Percentiles rank a stretch among this genome's conserved stretches.
Evolutionary conservation across 352 stramenopile genomes (phyloP).

Genomic region (Globisporangium cylindrosporum): DNA sequence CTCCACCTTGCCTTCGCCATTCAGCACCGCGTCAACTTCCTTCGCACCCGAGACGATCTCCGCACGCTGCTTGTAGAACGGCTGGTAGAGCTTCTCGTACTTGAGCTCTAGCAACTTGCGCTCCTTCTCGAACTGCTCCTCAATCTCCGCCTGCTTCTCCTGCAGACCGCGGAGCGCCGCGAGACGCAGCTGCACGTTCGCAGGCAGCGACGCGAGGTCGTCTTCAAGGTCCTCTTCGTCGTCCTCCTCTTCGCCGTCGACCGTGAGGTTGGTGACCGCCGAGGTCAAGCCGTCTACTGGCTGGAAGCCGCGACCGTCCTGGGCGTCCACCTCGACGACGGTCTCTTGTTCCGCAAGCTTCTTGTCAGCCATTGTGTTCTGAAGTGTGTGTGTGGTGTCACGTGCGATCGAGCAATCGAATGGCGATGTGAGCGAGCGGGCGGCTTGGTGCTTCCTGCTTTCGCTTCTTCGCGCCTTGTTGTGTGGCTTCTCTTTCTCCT

Average conservation of each 20-base stretch:
- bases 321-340: conserved; percentile 59
- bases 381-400: neutral
- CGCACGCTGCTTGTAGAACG: conserved; percentile 71
- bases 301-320: conserved; percentile 65
- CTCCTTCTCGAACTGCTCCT: conserved; percentile 86
- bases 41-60: conserved; percentile 76
- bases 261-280: conserved; percentile 35
- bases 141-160: conserved; percentile 69
- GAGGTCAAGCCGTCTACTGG: conserved; percentile 40
- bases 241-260: conserved; percentile 22
- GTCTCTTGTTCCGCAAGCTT: conserved; percentile 36
- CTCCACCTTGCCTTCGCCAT: conserved; percentile 34
- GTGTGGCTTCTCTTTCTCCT: neutral
- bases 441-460: neutral
- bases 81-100: conserved; percentile 88
- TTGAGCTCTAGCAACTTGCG: conserved; percentile 81
- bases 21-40: conserved; percentile 58
- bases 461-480: neutral
- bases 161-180: conserved; percentile 71
- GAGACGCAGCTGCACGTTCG: conserved; percentile 71
- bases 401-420: conserved; percentile 9
- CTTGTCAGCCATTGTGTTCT: conserved; percentile 40
- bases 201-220: conserved; percentile 56
- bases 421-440: conserved; percentile 13
- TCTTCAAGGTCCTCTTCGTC: conserved; percentile 45